Percentiles rank a stretch among this genome's conserved stretches.
Conservation (phyloP, 1,284 basidiomycete genomes). For the Filobasidium uniguttulatum region DNA sequence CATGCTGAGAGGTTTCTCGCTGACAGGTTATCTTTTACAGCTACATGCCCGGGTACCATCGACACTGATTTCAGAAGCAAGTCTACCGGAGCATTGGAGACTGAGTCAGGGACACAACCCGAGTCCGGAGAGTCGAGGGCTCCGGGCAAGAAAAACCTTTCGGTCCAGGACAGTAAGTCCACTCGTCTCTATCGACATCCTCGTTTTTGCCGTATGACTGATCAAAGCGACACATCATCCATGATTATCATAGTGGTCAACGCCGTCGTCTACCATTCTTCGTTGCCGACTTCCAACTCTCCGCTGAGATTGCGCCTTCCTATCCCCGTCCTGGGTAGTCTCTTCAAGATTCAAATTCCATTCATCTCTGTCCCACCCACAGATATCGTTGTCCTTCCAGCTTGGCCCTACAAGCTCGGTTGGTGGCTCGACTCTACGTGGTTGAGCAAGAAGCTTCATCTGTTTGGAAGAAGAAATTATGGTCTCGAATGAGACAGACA, state of each 20-base stretch:
- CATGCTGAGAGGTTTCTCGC: no score
- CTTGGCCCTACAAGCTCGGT: slow-evolving; percentile 25
- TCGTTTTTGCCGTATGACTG: background rate
- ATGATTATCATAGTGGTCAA: slow-evolving; percentile 21
- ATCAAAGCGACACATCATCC: background rate
- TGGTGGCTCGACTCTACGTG: slow-evolving; percentile 27
- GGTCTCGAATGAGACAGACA: no score
- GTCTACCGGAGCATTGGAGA: no score
- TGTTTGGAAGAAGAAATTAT: slow-evolving; percentile 34
- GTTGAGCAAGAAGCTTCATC: slow-evolving; percentile 30
- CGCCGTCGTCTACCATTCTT: slow-evolving; percentile 28
- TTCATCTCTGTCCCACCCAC: slow-evolving; percentile 22
- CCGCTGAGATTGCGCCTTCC: slow-evolving; percentile 13
- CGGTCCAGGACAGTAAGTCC: slow-evolving; percentile 23
- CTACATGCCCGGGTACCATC: slow-evolving; percentile 35
- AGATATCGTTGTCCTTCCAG: slow-evolving; percentile 28
- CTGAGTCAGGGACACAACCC: slow-evolving; percentile 44
- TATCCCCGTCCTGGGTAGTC: slow-evolving; percentile 30
- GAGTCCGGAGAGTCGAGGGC: slow-evolving; percentile 26
- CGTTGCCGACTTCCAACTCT: slow-evolving; percentile 21
- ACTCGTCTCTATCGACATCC: no score
- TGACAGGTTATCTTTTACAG: slow-evolving; percentile 31
- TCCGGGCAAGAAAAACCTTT: slow-evolving; percentile 25
- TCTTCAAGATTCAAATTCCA: slow-evolving; percentile 14
- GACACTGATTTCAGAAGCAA: slow-evolving; percentile 67